Evolutionary conservation across 768 basidiomycete species (phyloP).

Genomic region (Lactifluus subvellereus): DNA sequence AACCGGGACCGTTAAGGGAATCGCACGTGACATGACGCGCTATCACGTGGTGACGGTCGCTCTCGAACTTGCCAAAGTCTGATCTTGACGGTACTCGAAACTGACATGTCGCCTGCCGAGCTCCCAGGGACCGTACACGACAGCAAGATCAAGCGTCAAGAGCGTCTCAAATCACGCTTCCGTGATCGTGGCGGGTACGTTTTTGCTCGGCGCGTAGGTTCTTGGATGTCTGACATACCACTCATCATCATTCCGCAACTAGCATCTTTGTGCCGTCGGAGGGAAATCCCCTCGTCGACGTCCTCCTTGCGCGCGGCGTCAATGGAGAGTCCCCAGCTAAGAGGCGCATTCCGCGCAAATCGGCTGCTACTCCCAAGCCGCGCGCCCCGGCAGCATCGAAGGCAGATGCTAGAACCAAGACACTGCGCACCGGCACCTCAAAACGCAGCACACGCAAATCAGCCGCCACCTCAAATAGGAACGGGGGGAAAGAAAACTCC

Average conservation of each 20-base stretch:
- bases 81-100: background rate
- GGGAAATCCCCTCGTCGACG: slow-evolving; percentile 45
- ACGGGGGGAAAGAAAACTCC: background rate
- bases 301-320: slow-evolving; percentile 46
- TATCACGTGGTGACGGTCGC: background rate
- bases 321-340: slow-evolving; percentile 43
- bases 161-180: slow-evolving; percentile 61
- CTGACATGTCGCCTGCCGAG: background rate
- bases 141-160: slow-evolving; percentile 53
- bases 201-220: background rate
- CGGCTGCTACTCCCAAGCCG: background rate
- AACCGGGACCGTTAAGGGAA: background rate
- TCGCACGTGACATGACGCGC: background rate
- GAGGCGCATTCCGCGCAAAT: slow-evolving; percentile 19
- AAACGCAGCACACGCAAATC: slow-evolving; percentile 5
- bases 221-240: background rate
- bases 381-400: background rate
- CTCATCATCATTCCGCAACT: background rate
- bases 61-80: no score
- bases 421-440: background rate
- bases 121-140: slow-evolving; percentile 43
- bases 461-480: background rate
- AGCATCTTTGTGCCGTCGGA: slow-evolving; percentile 52
- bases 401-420: background rate
- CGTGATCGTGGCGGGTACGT: slow-evolving; percentile 46